These are phyloP conservation scores for Echium plantagineum DNA, from an alignment of 257 asterid genomes.

Conservation along the genomic window DNA sequence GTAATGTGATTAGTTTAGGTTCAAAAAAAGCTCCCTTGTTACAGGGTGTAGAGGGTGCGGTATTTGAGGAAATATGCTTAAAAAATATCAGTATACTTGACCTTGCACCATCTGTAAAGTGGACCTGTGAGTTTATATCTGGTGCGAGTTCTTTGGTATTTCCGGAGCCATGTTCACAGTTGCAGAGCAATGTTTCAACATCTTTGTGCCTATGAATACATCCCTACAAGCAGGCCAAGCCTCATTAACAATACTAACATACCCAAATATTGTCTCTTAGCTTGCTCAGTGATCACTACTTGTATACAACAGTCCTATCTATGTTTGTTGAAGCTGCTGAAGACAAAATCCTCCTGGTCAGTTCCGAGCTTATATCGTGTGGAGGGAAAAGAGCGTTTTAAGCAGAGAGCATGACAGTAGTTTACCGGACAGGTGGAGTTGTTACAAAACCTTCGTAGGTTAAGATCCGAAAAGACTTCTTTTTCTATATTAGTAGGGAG, in stretches of 20 bases:
- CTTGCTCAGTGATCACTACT: not conserved
- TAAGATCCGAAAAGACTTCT: too few species aligned
- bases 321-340: not conserved
- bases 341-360: not conserved
- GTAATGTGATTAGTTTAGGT: conserved; percentile 47
- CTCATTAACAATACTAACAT: too few species aligned
- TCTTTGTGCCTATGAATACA: conserved; percentile 22
- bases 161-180: conserved; percentile 66
- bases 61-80: conserved; percentile 63
- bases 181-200: conserved; percentile 40
- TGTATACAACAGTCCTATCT: not conserved
- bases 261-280: not conserved
- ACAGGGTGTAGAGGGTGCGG: conserved; percentile 63
- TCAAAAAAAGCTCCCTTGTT: conserved; percentile 52
- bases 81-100: conserved; percentile 60
- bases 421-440: too few species aligned
- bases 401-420: too few species aligned
- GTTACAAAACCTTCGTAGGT: too few species aligned
- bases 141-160: conserved; percentile 54
- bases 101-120: conserved; percentile 27
- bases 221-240: too few species aligned
- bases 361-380: not conserved
- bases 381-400: too few species aligned
- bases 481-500: not conserved
- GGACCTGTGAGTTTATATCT: conserved; percentile 69